These are phyloP conservation scores for Elsinoe batatas DNA, from an alignment of 2,329 filamentous ascomycete genomes.

Conservation along the genomic window DNA sequence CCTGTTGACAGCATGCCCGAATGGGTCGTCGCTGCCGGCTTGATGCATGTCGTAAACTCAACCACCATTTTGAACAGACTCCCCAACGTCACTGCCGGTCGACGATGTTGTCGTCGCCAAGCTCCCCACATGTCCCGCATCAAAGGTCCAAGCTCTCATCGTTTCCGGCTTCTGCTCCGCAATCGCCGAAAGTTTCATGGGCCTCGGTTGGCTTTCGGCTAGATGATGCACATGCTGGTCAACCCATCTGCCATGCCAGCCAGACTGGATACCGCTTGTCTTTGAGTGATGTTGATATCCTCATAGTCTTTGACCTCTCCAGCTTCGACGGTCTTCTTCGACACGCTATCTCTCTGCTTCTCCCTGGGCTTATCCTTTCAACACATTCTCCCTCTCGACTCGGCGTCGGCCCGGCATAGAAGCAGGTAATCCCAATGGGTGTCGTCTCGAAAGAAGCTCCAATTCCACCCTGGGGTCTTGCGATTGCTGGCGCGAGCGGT, in stretches of 20 bases:
- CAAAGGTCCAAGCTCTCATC: not conserved
- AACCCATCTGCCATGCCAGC: slow-evolving; percentile 3
- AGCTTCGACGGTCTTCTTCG: not conserved
- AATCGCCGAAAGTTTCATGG: slow-evolving; percentile 5
- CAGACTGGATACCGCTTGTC: not conserved
- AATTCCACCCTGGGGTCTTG: slow-evolving; percentile 86
- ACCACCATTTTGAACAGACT: no score
- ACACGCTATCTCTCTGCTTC: not conserved
- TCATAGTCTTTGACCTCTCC: not conserved
- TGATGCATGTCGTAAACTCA: no score
- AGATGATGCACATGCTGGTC: slow-evolving; percentile 12
- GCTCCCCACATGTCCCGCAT: not conserved
- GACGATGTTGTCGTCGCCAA: not conserved
- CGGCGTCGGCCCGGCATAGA: not conserved
- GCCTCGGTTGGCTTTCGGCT: slow-evolving; percentile 9
- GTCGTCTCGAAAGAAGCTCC: slow-evolving; percentile 53
- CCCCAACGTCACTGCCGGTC: not conserved
- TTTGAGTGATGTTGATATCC: not conserved
- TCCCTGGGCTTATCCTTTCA: not conserved
- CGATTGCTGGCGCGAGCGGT: slow-evolving; percentile 83
- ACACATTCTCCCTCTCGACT: not conserved
- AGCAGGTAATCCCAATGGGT: slow-evolving; percentile 33
- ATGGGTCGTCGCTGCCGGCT: no score
- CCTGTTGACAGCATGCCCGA: no score
- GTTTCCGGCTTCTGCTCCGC: slow-evolving; percentile 7